Base-by-base conservation (phyloP, 371 early-diverging fungal species). In the Entomophthora muscae region DNA sequence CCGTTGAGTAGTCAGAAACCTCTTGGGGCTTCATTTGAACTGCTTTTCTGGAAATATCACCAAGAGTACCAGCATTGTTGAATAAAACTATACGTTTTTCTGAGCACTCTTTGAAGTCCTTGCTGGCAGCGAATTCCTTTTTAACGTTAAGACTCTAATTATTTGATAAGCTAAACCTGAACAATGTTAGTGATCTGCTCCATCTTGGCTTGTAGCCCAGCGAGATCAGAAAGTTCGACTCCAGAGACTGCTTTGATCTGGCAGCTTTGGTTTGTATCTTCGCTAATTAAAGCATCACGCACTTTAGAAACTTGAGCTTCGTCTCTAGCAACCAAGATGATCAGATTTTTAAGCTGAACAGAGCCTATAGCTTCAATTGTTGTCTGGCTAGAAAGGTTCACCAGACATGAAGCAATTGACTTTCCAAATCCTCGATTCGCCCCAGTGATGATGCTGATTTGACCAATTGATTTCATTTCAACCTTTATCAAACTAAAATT, bases 61-160 rank as follows among this genome's bases (percentile, higher is more conserved):
- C 88, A 21, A 86, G 73, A 1, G 86, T 78, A 13, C 92, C 95
- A 2, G 92, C 91, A 68, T 89, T 89, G 70, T 90, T 83, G 70
- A 93, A 70, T 57, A 94, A 77, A 7, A 73, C 69, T 0, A 76
- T 78, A 31, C 69, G 56, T 1, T 29, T 32, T 13, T 53, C 30
- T n/a, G 65, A 27, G 28, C 26, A 21, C 17, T 7, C 52, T 17
- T n/a, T 30, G n/a, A n/a, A 53, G 1, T 61, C 27, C 0, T n/a
- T 51, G 32, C 27, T 28, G 29, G 3, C 42, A 7, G 32, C n/a
- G 2, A 1, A 21, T 52, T 33, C 1, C 54, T 53, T 42, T 3
- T 12, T 28, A 52, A 21, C 23, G 52, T 2, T 22, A 7, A 51
- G 26, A 7, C 3, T 52, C 26, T 12, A 21, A 2, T n/a, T 3